These are phyloP conservation scores for Xylaria sp. DNA, from an alignment of 2,329 filamentous ascomycete species.

Conservation along the genomic window DNA sequence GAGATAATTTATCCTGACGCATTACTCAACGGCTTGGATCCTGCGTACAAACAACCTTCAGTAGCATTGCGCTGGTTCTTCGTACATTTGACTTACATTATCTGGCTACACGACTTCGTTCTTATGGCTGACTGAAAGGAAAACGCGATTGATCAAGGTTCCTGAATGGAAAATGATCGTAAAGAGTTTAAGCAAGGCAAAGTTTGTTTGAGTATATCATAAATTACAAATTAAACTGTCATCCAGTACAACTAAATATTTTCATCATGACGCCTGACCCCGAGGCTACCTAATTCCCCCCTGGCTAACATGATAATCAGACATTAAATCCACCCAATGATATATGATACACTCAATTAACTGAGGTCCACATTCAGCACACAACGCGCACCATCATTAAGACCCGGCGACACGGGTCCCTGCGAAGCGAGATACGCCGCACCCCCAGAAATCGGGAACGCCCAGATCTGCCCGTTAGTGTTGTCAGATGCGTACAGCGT, in stretches of 20 bases:
- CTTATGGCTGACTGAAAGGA: too few relatives aligned
- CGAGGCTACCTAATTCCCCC: not conserved
- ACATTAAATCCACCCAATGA: not conserved
- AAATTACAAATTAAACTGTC: not conserved
- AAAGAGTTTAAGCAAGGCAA: not conserved
- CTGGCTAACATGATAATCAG: not conserved
- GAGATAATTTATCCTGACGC: too few relatives aligned
- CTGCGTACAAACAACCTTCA: too few relatives aligned
- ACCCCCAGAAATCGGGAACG: slow-evolving; percentile 30
- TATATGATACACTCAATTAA: not conserved
- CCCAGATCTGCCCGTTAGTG: slow-evolving; percentile 33
- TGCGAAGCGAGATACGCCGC: slow-evolving; percentile 26
- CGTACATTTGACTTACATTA: too few relatives aligned
- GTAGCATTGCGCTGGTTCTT: too few relatives aligned
- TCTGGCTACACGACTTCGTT: too few relatives aligned
- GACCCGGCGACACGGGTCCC: slow-evolving; percentile 21
- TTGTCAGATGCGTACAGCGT: slow-evolving; percentile 36
- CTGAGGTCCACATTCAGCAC: slow-evolving; percentile 30
- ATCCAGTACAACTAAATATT: not conserved
- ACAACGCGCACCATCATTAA: slow-evolving; percentile 38
- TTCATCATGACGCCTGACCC: not conserved
- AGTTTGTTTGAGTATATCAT: not conserved
- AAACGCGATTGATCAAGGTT: too few relatives aligned
- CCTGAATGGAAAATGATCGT: not conserved
- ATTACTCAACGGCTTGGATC: too few relatives aligned